Percentiles rank a stretch among this genome's conserved stretches.
Evolutionary conservation across 208 protist species (phyloP).

Genomic region (Crithidia acanthocephali): DNA sequence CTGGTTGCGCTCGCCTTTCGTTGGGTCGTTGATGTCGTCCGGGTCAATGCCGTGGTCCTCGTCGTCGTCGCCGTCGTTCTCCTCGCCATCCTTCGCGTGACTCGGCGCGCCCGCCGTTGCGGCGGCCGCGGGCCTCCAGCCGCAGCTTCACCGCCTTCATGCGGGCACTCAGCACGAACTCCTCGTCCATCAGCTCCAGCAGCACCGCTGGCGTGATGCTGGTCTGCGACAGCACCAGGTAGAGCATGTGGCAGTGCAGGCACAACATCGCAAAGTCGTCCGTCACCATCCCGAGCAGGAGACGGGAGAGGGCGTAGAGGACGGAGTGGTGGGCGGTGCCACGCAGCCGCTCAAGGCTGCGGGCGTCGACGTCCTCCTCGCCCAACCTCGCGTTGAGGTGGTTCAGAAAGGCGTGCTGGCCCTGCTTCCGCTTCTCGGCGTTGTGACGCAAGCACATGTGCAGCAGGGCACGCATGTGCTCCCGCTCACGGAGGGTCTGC

Average conservation of each 20-base stretch:
- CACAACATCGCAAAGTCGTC: constrained; percentile 82
- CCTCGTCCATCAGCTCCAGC: constrained; percentile 76
- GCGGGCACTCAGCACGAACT: constrained; percentile 66
- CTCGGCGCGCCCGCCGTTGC: constrained; percentile 6
- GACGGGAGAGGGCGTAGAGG: constrained; percentile 74
- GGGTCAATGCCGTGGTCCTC: constrained; percentile 72
- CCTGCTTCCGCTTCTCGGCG: constrained; percentile 66
- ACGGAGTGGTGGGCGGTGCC: constrained; percentile 83
- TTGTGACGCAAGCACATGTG: constrained; percentile 91
- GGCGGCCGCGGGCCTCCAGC: constrained; percentile 34
- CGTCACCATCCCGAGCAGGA: constrained; percentile 87
- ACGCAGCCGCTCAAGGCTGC: constrained; percentile 66
- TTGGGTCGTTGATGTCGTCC: constrained; percentile 88
- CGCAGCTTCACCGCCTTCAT: constrained; percentile 71
- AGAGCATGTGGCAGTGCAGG: constrained; percentile 78
- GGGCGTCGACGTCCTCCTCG: constrained; percentile 68
- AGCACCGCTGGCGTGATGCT: constrained; percentile 56
- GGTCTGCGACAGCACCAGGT: constrained; percentile 64
- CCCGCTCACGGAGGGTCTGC: constrained; percentile 75
- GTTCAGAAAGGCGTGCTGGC: constrained; percentile 86
- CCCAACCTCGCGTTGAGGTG: constrained; percentile 69
- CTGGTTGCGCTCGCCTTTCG: constrained; percentile 89
- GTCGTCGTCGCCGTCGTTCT: constrained; percentile 20
- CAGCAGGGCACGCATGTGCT: constrained; percentile 80
- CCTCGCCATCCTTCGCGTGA: constrained; percentile 9